phyloP scores from a whole-genome alignment of 192 early-diverging fungal species.

The Coemansia sp. region DNA sequence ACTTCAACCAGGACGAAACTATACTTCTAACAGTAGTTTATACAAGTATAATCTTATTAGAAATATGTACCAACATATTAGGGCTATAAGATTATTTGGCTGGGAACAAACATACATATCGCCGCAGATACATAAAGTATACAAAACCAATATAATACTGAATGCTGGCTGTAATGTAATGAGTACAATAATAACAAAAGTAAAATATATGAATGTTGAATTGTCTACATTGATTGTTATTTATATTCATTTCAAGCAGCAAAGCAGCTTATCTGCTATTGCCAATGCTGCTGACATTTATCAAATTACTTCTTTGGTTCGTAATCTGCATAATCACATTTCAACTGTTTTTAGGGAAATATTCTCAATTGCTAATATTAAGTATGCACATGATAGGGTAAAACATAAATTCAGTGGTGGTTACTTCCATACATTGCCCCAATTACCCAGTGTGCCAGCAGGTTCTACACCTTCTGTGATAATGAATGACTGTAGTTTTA shows the following conservation, averaged over 20 bases:
- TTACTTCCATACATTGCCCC: background rate
- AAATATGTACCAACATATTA: background rate
- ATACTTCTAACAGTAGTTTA: background rate
- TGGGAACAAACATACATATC: slow-evolving; percentile 36
- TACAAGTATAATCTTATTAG: background rate
- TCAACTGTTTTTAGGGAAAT: background rate
- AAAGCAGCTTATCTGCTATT: background rate
- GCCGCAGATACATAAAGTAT: background rate
- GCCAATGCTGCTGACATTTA: slow-evolving; percentile 22
- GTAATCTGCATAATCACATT: background rate
- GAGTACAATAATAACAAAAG: slow-evolving; percentile 2
- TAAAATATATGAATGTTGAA: background rate
- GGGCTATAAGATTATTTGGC: slow-evolving; percentile 34
- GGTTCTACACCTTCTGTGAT: background rate
- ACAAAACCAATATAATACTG: slow-evolving; percentile 5
- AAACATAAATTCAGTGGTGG: background rate
- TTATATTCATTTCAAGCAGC: slow-evolving; percentile 6
- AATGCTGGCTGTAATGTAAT: slow-evolving; percentile 20
- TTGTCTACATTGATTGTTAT: slow-evolving; percentile 1
- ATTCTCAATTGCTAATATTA: background rate
- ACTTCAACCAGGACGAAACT: background rate
- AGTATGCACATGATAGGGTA: background rate
- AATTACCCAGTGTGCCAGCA: slow-evolving; percentile 10
- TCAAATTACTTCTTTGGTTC: slow-evolving; percentile 2
- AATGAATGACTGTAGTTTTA: background rate